These are phyloP conservation scores for Chrysoporthe puriensis DNA, from an alignment of 2,329 filamentous ascomycete genomes.

Conservation along the genomic window DNA sequence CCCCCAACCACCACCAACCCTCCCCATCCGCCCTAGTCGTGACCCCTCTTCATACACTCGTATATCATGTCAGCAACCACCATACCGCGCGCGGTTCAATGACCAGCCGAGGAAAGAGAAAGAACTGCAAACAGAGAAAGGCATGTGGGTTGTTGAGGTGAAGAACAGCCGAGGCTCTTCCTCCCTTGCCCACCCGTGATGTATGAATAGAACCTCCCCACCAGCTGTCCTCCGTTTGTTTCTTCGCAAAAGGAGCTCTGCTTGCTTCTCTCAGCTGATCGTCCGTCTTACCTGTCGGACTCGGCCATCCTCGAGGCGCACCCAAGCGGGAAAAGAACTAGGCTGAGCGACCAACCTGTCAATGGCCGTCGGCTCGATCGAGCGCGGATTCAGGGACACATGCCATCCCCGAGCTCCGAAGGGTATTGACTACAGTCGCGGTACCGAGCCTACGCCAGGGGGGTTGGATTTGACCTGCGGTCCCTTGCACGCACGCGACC, in stretches of 20 bases:
- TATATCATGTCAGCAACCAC: conserved; percentile 26
- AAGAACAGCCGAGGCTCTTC: neutral
- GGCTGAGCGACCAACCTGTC: neutral
- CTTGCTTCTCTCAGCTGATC: neutral
- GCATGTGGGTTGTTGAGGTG: neutral
- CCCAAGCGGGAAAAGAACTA: neutral
- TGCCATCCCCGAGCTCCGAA: neutral
- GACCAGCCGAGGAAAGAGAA: conserved; percentile 19
- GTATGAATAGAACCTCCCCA: conserved; percentile 5
- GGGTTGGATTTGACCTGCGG: neutral
- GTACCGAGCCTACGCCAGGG: neutral
- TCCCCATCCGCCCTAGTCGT: conserved; percentile 7
- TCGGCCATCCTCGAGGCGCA: neutral
- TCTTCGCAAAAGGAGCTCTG: neutral
- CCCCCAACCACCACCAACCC: conserved; percentile 4
- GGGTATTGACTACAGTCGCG: neutral
- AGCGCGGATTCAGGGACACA: neutral
- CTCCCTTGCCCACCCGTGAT: neutral
- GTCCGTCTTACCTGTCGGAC: neutral
- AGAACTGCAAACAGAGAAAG: conserved; percentile 15
- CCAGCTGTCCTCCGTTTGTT: neutral
- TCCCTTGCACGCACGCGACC: neutral
- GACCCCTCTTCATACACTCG: conserved; percentile 17
- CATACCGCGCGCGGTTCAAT: conserved; percentile 1
- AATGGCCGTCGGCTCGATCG: neutral